These are phyloP conservation scores for Chlamydomonas eustigma DNA, from an alignment of 139 green algal genomes.

Conservation along the genomic window DNA sequence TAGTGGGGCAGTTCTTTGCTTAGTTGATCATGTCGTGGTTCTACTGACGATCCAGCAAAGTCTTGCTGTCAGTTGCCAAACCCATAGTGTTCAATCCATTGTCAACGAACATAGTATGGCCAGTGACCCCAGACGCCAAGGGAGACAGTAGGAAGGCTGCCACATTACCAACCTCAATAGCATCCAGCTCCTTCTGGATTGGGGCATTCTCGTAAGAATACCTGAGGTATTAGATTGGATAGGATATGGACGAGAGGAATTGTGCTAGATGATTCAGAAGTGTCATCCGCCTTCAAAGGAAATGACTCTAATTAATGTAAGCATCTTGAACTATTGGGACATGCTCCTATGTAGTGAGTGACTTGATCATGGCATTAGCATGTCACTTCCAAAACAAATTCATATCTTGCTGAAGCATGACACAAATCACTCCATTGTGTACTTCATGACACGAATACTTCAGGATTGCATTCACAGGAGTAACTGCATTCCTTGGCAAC, in stretches of 20 bases:
- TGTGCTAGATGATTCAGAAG: background rate
- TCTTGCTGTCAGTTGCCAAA: constrained; percentile 77
- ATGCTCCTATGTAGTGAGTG: no score
- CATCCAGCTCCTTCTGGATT: constrained; percentile 90
- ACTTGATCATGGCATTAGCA: constrained; percentile 78
- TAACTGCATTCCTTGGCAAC: background rate
- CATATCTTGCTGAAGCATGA: background rate
- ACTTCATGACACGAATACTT: constrained; percentile 99
- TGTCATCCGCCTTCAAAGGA: constrained; percentile 68
- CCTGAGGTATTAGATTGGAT: constrained; percentile 33
- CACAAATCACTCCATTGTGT: constrained; percentile 90
- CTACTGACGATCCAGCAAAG: no score
- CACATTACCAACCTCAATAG: constrained; percentile 69
- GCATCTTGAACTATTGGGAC: no score
- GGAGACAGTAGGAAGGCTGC: constrained; percentile 93
- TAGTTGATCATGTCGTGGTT: no score
- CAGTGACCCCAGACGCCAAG: constrained; percentile 79
- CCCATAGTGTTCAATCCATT: constrained; percentile 91
- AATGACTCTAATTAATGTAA: constrained; percentile 99
- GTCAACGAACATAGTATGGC: constrained; percentile 81
- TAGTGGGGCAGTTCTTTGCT: no score
- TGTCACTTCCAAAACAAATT: background rate
- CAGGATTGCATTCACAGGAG: constrained; percentile 72
- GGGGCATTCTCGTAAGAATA: constrained; percentile 90
- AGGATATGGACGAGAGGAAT: background rate